Evolutionary conservation across 192 early-diverging fungal species (phyloP).

Genomic region (Coemansia sp.): DNA sequence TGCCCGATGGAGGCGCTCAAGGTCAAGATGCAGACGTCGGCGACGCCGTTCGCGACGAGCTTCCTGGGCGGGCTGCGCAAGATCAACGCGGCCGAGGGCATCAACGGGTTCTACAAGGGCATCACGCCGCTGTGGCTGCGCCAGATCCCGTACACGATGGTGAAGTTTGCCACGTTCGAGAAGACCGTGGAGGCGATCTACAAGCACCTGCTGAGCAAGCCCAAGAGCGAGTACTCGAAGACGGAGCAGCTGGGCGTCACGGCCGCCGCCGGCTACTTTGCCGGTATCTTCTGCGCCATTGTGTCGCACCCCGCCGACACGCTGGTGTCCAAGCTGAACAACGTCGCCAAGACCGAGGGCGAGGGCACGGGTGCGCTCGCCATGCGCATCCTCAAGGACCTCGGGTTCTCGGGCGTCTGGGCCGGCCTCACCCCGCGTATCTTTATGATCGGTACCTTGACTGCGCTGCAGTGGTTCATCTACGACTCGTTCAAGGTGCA

Average conservation of each 20-base stretch:
- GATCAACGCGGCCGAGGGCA: constrained; percentile 54
- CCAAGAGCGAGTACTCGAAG: constrained; percentile 66
- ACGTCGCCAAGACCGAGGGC: constrained; percentile 53
- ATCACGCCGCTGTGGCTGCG: constrained; percentile 71
- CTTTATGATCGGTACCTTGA: constrained; percentile 89
- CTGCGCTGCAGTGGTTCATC: constrained; percentile 78
- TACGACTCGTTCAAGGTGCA: constrained; percentile 76
- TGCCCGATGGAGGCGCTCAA: constrained; percentile 85
- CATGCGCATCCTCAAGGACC: constrained; percentile 52
- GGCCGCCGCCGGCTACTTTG: constrained; percentile 80
- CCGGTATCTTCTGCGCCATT: constrained; percentile 83
- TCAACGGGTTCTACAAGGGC: constrained; percentile 66
- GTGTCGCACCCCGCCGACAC: constrained; percentile 90
- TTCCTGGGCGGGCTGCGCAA: constrained; percentile 60
- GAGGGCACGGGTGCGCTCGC: constrained; percentile 51
- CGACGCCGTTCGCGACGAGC: constrained; percentile 65
- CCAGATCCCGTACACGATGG: constrained; percentile 83
- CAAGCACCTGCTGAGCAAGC: constrained; percentile 54
- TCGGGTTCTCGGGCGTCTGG: constrained; percentile 65
- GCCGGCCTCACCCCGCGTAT: constrained; percentile 81
- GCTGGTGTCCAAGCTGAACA: constrained; percentile 65
- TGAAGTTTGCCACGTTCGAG: constrained; percentile 83
- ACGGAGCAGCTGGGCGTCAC: constrained; percentile 69
- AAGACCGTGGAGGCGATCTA: constrained; percentile 66
- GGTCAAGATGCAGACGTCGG: constrained; percentile 80